Percentiles rank a stretch among this genome's conserved stretches.
phyloP scores from a whole-genome alignment of 768 basidiomycete genomes.

The Suillus alpinus region DNA sequence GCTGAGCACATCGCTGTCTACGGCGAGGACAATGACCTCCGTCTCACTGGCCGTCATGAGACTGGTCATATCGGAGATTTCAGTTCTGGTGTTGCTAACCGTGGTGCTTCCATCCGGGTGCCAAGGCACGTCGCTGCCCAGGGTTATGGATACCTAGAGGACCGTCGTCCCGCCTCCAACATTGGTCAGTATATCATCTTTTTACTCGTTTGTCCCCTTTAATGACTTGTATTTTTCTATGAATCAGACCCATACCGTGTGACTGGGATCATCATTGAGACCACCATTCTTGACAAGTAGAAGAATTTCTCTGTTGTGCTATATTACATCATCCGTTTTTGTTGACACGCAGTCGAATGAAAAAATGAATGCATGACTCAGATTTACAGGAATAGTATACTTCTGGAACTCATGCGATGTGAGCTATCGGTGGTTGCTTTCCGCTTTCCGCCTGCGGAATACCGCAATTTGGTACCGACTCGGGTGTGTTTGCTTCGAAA shows the following conservation, averaged over 20 bases:
- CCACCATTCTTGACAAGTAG: constrained; percentile 69
- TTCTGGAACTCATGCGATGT: background rate
- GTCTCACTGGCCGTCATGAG: constrained; percentile 96
- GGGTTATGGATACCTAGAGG: constrained; percentile 95
- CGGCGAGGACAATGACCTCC: constrained; percentile 95
- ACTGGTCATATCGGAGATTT: constrained; percentile 92
- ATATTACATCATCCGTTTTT: constrained; percentile 6
- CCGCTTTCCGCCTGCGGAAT: background rate
- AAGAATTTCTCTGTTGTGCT: constrained; percentile 11
- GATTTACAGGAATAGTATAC: background rate
- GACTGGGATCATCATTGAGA: constrained; percentile 85
- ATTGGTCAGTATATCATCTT: constrained; percentile 60
- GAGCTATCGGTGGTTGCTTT: background rate
- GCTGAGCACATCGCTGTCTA: constrained; percentile 96
- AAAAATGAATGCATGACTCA: constrained; percentile 22
- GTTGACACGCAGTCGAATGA: constrained; percentile 1
- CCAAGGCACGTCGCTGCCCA: constrained; percentile 90
- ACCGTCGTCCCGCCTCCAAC: constrained; percentile 97
- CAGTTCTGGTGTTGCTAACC: constrained; percentile 94
- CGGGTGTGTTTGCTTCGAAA: background rate
- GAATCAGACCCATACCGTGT: constrained; percentile 89
- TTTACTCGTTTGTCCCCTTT: constrained; percentile 2
- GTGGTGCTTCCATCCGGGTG: constrained; percentile 95
- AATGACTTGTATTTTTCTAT: constrained; percentile 10
- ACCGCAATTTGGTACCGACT: background rate